Evolutionary conservation across 305 asterid species (phyloP), one percentile per base, ranked within the genome.

Genomic region (Andrographis paniculata): DNA sequence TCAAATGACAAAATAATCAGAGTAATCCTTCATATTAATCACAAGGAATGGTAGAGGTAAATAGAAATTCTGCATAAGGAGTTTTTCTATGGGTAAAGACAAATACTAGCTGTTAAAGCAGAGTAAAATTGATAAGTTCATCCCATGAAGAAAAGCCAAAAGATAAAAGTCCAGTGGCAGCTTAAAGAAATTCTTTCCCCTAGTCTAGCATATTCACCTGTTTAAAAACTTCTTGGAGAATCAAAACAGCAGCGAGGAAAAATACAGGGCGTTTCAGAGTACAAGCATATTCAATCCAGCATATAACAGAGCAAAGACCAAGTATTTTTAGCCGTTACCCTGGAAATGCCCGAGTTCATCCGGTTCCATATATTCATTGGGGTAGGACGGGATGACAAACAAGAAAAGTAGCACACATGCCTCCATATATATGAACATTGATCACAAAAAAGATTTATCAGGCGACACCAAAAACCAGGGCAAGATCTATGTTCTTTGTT

Each of bases 361-460:
- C 10, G 10, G 33, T 27, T 10, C 33, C 33, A 27, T 33, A 13
- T 7, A 60, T 66, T 61, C 47, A 38, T 36, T 19, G 52, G 68
- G 24, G 56, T 61, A 60, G 68, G 61, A 59, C 47, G 41, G 35
- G 51, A 43, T 39, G 52, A 55, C 56, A 36, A 64, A 48, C 46
- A 64, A 48, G n/a, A n/a, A 36, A 64, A 52, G 60, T 42, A 62
- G 60, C 55, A 56, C 60, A 61, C 61, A 59, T n/a, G 58, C 59
- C 69, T 59, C 77, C 72, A 71, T 73, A 79, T 59, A 75, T 75
- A 74, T 48, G 73, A 69, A 69, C 61, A 70, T 62, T 56, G 40
- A 62, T 51, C 53, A 39, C 38, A 47, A 42, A 23, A 56, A 51
- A 61, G 63, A 57, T 58, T 53, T 70, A 65, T 63, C 68, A 76